Evolutionary conservation across 2,329 filamentous ascomycete genomes (phyloP), one percentile per base, ranked within the genome.

Genomic region (Trichoderma sp.): DNA sequence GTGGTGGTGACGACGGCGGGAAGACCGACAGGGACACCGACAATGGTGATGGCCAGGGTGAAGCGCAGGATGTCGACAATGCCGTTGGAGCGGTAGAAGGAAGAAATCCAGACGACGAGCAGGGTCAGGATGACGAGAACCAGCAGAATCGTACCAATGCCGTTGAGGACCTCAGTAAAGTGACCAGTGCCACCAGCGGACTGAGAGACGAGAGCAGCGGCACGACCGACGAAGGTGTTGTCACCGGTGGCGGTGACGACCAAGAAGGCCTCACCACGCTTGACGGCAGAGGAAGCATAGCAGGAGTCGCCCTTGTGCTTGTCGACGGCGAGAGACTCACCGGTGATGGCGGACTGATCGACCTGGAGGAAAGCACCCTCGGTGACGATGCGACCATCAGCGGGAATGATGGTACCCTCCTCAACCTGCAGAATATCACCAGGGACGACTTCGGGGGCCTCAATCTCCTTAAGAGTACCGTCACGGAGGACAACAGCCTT

Each of bases 1-100:
- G 93, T 97, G 74, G 93, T 97, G 75, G 93, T 97, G 70, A 96
- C 92, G 82, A 97, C 93, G 74, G 92, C 93, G 69, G 93, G 93
- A 72, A 97, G 92, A 89, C 93, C 93, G 81, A 97, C 93, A 65
- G 93, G 93, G 29, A 97, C 93, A 86, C 93, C 93, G 70, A 96
- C 92, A 72, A 97, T 94, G 74, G 92, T 95, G 74, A 97, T 94
- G 72, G 91, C 92, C 53, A 97, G 86, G 66, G 93, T 95, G 83
- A 93, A 95, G 72, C 91, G 86, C 57, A 97, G 88, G 69, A 97
- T 96, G 6, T 81, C 80, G 70, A 94, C 89, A 71, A 95, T 96
- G 68, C 78, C 79, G 80, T 94, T 94, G 76, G 91, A 94, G 69
- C 93, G 90, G 83, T 96, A 97, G 84, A 94, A 97, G 1, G 89